Evolutionary conservation across 176 grass and related monocot species (phyloP).

Genomic region (Zizania latifolia): DNA sequence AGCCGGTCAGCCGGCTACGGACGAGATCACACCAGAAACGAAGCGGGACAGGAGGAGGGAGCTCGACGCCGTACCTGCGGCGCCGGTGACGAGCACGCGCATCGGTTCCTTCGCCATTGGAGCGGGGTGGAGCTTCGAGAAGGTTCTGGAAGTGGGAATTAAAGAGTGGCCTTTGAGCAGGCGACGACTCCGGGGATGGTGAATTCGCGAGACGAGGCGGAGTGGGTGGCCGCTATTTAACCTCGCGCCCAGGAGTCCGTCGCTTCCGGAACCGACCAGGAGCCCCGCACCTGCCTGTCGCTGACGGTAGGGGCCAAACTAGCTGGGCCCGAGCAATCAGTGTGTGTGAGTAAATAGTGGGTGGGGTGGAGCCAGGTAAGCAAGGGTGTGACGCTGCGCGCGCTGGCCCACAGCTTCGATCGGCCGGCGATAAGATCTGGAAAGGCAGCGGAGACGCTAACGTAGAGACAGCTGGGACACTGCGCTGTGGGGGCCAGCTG

Average conservation of each 20-base stretch:
- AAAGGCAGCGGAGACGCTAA: neutral
- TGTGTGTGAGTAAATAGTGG: rapidly evolving
- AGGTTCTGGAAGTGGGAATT: constrained; percentile 7
- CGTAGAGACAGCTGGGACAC: neutral
- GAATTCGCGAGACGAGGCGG: neutral
- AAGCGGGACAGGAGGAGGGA: neutral
- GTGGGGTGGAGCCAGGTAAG: neutral
- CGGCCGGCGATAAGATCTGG: constrained; percentile 22
- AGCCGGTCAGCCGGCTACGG: neutral
- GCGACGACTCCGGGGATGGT: neutral
- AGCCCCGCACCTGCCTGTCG: neutral
- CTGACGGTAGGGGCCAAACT: neutral
- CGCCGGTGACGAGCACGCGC: constrained; percentile 95
- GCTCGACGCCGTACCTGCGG: constrained; percentile 56
- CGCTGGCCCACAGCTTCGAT: constrained; percentile 14
- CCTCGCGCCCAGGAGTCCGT: neutral
- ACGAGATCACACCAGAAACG: neutral
- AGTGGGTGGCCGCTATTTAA: constrained; percentile 40
- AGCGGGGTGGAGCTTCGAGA: constrained; percentile 12
- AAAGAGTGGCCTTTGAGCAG: constrained; percentile 1
- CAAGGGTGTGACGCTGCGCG: neutral
- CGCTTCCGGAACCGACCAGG: neutral
- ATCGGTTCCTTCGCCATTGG: constrained; percentile 91
- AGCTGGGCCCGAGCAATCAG: neutral
- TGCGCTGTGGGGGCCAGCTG: neutral